Conservation (phyloP, 2,329 filamentous ascomycete species). For the Aureobasidium leucospermi region DNA sequence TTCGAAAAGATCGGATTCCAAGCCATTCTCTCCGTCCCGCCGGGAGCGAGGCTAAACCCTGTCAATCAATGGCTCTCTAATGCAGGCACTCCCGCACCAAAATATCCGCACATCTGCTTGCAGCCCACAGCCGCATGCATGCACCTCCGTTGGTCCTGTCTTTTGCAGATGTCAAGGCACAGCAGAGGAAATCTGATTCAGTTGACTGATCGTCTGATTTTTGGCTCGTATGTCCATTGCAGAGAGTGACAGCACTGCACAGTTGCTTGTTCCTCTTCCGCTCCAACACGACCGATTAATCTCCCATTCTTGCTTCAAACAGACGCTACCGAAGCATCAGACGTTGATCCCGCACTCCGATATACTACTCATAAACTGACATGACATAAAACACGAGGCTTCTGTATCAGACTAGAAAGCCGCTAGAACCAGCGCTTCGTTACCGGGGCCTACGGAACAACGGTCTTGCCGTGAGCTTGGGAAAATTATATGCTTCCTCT, state of each 20-base stretch:
- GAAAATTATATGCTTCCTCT: conserved; percentile 7
- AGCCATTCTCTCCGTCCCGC: conserved; percentile 4
- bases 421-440: conserved; percentile 13
- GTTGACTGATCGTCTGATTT: neutral
- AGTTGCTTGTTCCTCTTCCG: neutral
- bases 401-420: conserved; percentile 13
- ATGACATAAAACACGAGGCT: conserved; percentile 13
- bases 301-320: conserved; percentile 8
- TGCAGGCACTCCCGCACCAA: conserved; percentile 13
- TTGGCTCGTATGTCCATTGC: neutral
- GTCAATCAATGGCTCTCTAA: conserved; percentile 8
- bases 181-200: neutral
- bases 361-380: conserved; percentile 1
- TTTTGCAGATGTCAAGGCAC: conserved; percentile 8
- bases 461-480: conserved; percentile 6
- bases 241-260: neutral
- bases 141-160: conserved; percentile 2
- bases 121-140: conserved; percentile 2
- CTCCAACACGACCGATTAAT: neutral
- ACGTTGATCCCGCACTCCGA: conserved; percentile 4
- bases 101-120: conserved; percentile 5
- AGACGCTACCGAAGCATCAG: conserved; percentile 7
- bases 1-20: neutral
- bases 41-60: conserved; percentile 9
- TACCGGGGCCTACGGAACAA: conserved; percentile 10